A percentile compares a stretch with the other conserved stretches of the same genome.
Evolutionary conservation across 2,329 filamentous ascomycete species (phyloP).

Genomic region (Sporothrix mexicana): DNA sequence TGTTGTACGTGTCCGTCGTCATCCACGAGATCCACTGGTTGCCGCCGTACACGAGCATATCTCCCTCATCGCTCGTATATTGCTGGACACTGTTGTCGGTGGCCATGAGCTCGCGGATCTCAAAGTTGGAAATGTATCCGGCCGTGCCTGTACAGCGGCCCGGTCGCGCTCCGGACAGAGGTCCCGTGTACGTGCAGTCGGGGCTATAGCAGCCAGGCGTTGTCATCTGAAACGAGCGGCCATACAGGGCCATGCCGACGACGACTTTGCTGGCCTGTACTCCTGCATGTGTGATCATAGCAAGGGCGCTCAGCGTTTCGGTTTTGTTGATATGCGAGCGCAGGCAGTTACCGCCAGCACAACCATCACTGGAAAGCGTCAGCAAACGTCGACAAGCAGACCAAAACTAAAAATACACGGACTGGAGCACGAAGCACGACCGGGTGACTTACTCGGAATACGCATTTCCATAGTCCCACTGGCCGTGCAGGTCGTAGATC

Average conservation of each 20-base stretch:
- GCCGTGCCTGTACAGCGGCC: conserved; percentile 47
- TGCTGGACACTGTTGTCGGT: no score
- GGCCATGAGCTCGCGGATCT: no score
- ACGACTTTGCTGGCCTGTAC: conserved; percentile 42
- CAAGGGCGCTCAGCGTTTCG: conserved; percentile 44
- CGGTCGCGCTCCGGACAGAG: conserved; percentile 40
- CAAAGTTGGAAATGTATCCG: conserved; percentile 47
- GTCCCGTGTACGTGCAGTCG: conserved; percentile 45
- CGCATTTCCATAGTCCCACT: conserved; percentile 47
- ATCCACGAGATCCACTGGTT: no score
- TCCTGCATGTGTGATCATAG: conserved; percentile 49
- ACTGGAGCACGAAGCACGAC: no score
- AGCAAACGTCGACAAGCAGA: no score
- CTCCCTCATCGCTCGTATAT: no score
- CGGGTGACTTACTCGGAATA: no score
- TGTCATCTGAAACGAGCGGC: conserved; percentile 46
- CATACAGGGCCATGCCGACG: conserved; percentile 46
- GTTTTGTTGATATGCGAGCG: conserved; percentile 48
- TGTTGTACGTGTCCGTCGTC: no score
- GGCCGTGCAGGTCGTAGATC: conserved; percentile 48
- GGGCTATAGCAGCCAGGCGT: conserved; percentile 42
- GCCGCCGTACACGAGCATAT: no score
- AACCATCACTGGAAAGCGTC: no score
- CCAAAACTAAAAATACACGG: no score
- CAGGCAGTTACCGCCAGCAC: conserved; percentile 43